A percentile compares a stretch with the other conserved stretches of the same genome.
Evolutionary conservation across 768 basidiomycete species (phyloP).

Genomic region (Suillus plorans): DNA sequence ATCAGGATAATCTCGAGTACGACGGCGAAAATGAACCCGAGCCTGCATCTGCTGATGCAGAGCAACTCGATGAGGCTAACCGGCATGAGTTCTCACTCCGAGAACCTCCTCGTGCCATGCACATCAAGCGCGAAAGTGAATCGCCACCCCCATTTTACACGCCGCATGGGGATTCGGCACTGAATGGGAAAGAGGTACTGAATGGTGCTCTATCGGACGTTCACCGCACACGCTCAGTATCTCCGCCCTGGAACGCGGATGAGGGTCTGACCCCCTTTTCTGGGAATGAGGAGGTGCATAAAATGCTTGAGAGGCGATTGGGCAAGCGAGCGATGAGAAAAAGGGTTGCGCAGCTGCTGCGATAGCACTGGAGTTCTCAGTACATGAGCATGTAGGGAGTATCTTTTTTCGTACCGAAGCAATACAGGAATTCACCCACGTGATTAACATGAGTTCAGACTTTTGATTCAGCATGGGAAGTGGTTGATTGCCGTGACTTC

Average conservation of each 20-base stretch:
- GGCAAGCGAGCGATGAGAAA: conserved; percentile 16
- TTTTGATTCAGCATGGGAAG: background rate
- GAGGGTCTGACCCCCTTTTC: background rate
- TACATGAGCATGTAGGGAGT: background rate
- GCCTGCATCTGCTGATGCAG: background rate
- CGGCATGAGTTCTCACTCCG: conserved; percentile 12
- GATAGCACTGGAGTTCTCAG: conserved; percentile 1
- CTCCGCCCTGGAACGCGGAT: background rate
- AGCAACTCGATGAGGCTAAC: background rate
- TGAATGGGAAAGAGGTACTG: background rate
- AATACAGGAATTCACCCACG: background rate
- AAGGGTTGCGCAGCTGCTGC: conserved; percentile 15
- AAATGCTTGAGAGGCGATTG: conserved; percentile 15
- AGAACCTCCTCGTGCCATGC: background rate
- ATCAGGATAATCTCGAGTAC: conserved; percentile 9
- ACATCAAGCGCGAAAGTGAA: background rate
- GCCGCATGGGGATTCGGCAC: background rate
- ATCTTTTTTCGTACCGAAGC: background rate
- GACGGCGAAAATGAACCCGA: conserved; percentile 13
- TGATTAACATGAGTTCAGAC: background rate
- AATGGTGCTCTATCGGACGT: background rate
- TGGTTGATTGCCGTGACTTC: background rate
- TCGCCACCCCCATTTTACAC: background rate
- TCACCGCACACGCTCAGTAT: background rate
- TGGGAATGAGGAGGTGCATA: conserved; percentile 8